Base-by-base conservation (phyloP, 768 basidiomycete species). In the Rhizopogon vulgaris region DNA sequence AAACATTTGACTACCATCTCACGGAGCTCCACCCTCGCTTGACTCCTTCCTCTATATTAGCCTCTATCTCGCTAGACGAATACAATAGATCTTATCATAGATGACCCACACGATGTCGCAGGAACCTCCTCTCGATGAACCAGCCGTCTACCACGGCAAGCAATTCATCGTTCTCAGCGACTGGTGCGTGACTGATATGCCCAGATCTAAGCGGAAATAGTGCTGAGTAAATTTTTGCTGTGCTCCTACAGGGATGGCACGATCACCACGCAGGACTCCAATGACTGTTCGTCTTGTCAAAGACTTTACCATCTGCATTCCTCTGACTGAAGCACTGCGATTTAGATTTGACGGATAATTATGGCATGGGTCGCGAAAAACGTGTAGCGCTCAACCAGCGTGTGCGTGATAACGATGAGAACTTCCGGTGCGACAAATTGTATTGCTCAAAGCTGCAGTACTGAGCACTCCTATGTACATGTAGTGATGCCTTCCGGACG, bases 221-320 rank as follows among this genome's bases (percentile, higher is more conserved):
- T 28, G 39, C 25, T 43, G 12, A 17, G 15, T 22, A 11, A 28
- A 15, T 11, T 17, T 9, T 22, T 48, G 15, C 49, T 30, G 41
- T 34, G 41, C 28, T 30, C 25, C 51, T 54, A 17, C 65, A 90
- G 89, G 90, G 89, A 92, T 72, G 89, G 89, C 60, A 97, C 94
- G 12, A 95, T 97, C 71, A 95, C 94, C 3, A 92, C 80, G 38
- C 82, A 79, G 62, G 94, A 97, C 65, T 92, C 90, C 6, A 97
- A 97, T 67, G 94, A 96, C 61, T 93, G 88, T 92, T 64, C 56
- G 83, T 51, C 5, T 12, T n/a, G 40, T 25, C 43, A 10, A 22
- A n/a, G 28, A 43, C 14, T 49, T 46, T 28, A 38, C 18, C 8
- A 24, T 17, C 12, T 38, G n/a, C 15, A 17, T 34, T 39, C 8